Evolutionary conservation across 768 basidiomycete genomes (phyloP).

Genomic region (Tylopilus rubrobrunneus): DNA sequence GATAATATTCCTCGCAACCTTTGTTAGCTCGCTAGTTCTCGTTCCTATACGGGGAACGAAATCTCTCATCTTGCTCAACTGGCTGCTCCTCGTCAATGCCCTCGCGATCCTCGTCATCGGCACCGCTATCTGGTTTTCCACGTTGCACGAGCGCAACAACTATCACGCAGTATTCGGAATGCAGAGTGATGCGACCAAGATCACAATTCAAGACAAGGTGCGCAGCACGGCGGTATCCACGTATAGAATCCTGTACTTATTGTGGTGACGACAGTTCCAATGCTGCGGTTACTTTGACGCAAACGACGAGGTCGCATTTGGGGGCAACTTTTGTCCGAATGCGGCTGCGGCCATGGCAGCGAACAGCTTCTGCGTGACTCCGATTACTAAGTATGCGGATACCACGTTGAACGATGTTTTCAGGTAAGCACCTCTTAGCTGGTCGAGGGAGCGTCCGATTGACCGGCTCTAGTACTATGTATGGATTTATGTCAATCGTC

Average conservation of each 20-base stretch:
- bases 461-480: slow-evolving; percentile 46
- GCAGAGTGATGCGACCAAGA: slow-evolving; percentile 43
- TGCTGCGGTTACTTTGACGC: slow-evolving; percentile 88
- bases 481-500: slow-evolving; percentile 82
- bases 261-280: slow-evolving; percentile 43
- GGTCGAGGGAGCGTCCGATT: background rate
- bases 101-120: slow-evolving; percentile 62
- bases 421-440: slow-evolving; percentile 48
- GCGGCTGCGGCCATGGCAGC: slow-evolving; percentile 32
- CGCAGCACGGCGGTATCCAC: slow-evolving; percentile 13
- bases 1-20: slow-evolving; percentile 60
- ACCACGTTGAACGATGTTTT: slow-evolving; percentile 76
- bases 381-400: slow-evolving; percentile 66
- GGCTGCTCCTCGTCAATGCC: slow-evolving; percentile 61
- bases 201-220: slow-evolving; percentile 72
- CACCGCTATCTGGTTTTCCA: slow-evolving; percentile 78
- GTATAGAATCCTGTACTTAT: background rate
- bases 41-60: slow-evolving; percentile 64
- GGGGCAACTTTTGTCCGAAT: slow-evolving; percentile 58
- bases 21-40: slow-evolving; percentile 65
- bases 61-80: slow-evolving; percentile 76
- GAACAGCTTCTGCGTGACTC: slow-evolving; percentile 66
- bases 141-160: slow-evolving; percentile 65
- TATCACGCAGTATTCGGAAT: slow-evolving; percentile 57
- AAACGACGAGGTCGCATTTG: slow-evolving; percentile 53